Percentiles rank a stretch among this genome's conserved stretches.
Evolutionary conservation across 345 rosid genomes (phyloP).

Genomic region (Turritis glabra): DNA sequence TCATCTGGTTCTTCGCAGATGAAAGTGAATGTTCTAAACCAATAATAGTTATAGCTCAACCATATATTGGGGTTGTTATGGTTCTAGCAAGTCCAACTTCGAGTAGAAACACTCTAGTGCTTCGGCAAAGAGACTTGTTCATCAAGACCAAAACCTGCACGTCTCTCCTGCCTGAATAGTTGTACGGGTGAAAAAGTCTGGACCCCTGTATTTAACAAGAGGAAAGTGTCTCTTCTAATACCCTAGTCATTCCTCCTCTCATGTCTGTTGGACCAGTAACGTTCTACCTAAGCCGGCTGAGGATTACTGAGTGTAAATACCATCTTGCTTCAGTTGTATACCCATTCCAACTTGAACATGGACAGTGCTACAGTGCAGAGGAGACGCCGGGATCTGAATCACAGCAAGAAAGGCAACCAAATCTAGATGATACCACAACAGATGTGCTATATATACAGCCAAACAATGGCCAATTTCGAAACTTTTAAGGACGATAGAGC

Average conservation of each 20-base stretch:
- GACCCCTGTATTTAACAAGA: neutral
- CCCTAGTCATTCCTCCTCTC: neutral
- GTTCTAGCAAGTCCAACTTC: constrained; percentile 17
- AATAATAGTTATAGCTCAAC: constrained; percentile 14
- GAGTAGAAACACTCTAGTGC: neutral
- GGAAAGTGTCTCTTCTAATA: neutral
- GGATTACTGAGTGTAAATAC: neutral
- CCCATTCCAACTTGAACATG: constrained; percentile 4
- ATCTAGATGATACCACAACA: constrained; percentile 4
- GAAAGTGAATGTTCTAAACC: constrained; percentile 11
- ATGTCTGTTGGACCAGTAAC: constrained; percentile 1
- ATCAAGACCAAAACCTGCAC: constrained; percentile 7
- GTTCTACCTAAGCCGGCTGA: constrained; percentile 20
- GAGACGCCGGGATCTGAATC: neutral
- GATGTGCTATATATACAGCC: neutral
- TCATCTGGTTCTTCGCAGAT: neutral
- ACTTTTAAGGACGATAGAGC: neutral
- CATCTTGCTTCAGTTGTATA: neutral
- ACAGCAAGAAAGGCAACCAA: constrained; percentile 9
- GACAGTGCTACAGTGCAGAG: neutral
- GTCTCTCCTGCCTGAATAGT: neutral
- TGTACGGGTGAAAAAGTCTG: neutral
- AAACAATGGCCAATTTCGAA: neutral
- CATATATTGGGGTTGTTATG: neutral
- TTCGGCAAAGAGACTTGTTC: neutral